phyloP scores from a whole-genome alignment of 495 filamentous ascomycete genomes.

The Jackrogersella multiformis region DNA sequence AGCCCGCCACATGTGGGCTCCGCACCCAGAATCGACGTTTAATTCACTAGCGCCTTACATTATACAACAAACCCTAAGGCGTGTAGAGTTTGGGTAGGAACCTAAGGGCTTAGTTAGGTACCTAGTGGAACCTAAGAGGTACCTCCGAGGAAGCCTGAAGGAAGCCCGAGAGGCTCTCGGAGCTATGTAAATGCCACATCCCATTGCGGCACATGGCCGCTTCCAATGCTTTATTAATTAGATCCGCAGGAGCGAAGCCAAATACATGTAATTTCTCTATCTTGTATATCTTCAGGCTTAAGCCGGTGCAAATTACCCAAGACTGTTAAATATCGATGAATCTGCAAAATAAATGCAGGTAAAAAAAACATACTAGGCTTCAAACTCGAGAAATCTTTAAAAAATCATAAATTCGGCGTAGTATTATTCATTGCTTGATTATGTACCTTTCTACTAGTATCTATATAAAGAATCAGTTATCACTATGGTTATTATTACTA shows the following conservation, averaged over 20 bases:
- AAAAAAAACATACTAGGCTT: background rate
- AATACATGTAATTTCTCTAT: background rate
- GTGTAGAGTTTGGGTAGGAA: too few species aligned
- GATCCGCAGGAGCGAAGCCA: conserved; percentile 12
- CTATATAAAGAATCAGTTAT: too few species aligned
- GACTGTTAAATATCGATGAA: background rate
- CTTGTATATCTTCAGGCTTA: conserved; percentile 11
- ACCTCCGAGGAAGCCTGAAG: too few species aligned
- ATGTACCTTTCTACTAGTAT: too few species aligned
- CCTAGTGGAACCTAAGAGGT: too few species aligned
- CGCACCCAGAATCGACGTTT: conserved; percentile 15
- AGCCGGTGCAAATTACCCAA: conserved; percentile 11
- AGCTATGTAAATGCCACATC: conserved; percentile 18
- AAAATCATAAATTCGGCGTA: too few species aligned
- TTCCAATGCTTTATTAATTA: conserved; percentile 31
- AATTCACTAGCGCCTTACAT: conserved; percentile 17
- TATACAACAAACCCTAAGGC: too few species aligned
- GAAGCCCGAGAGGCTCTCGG: conserved; percentile 25
- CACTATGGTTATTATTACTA: too few species aligned
- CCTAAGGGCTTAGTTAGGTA: background rate
- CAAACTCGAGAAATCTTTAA: background rate
- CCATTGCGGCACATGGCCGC: conserved; percentile 1
- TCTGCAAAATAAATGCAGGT: background rate
- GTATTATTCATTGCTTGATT: too few species aligned
- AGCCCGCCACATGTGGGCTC: conserved; percentile 20